Percentiles rank a stretch among this genome's conserved stretches.
phyloP scores from a whole-genome alignment of 805 yeast genomes.

The Barnettozyma populi region DNA sequence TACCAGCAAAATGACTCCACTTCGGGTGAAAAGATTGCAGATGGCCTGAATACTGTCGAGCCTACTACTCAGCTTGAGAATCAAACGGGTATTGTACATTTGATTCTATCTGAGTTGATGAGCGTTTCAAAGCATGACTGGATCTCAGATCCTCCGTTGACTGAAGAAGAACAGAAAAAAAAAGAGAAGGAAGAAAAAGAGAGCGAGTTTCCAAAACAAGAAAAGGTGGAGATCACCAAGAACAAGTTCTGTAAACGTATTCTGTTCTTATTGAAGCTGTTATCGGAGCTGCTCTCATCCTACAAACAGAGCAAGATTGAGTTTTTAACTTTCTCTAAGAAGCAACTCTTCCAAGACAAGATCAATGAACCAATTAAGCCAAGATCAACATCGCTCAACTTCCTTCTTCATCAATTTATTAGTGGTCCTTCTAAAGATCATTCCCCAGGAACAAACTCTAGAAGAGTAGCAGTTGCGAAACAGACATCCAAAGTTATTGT shows the following conservation, averaged over 20 bases:
- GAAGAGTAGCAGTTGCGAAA: slow-evolving; percentile 54
- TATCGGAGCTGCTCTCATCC: slow-evolving; percentile 70
- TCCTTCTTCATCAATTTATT: slow-evolving; percentile 68
- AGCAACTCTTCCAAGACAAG: slow-evolving; percentile 26
- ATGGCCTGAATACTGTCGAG: slow-evolving; percentile 1
- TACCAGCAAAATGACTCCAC: slow-evolving; percentile 18
- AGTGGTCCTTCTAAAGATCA: slow-evolving; percentile 36
- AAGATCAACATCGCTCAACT: slow-evolving; percentile 69
- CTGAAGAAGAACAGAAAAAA: slow-evolving; percentile 26
- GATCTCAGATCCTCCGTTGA: slow-evolving; percentile 31
- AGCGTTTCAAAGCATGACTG: slow-evolving; percentile 36
- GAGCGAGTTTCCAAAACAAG: slow-evolving; percentile 20
- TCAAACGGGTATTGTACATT: slow-evolving; percentile 56
- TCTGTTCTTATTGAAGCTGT: slow-evolving; percentile 58
- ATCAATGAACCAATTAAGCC: slow-evolving; percentile 48
- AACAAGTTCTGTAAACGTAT: slow-evolving; percentile 61
- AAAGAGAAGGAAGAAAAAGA: slow-evolving; percentile 25
- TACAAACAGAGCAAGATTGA: slow-evolving; percentile 80
- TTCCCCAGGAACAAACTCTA: slow-evolving; percentile 27
- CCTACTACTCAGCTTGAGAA: slow-evolving; percentile 14
- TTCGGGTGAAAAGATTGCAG: slow-evolving; percentile 11
- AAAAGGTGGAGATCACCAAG: slow-evolving; percentile 33
- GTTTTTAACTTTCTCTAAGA: slow-evolving; percentile 71
- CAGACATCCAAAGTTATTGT: slow-evolving; percentile 57
- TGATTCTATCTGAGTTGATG: slow-evolving; percentile 63